Evolutionary conservation across 306 rosid species (phyloP).

Genomic region (Castanospermum australe): DNA sequence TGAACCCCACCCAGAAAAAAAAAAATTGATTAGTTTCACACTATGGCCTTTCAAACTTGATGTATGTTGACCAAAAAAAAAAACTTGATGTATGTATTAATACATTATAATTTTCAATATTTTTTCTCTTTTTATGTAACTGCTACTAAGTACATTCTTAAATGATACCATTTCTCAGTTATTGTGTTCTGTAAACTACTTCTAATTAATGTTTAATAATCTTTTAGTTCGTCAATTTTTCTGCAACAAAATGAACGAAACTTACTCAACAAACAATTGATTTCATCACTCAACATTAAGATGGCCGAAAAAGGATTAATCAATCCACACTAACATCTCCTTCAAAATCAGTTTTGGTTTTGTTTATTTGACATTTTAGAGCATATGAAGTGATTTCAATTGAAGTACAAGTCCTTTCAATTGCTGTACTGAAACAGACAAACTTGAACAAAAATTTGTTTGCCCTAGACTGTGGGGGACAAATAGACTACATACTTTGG

Average conservation of each 20-base stretch:
- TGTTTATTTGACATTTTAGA: not conserved
- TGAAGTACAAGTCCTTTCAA: not conserved
- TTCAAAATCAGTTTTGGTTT: not conserved
- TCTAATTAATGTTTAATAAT: not conserved
- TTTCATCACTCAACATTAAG: no score
- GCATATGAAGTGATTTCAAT: not conserved
- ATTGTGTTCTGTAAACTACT: not conserved
- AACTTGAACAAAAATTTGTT: not conserved
- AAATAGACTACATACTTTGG: not conserved
- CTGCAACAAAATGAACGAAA: not conserved
- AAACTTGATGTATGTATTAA: not conserved
- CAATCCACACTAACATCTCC: not conserved
- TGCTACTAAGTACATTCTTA: no score
- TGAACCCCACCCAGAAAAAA: constrained; percentile 25
- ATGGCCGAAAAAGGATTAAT: no score
- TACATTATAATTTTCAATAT: not conserved
- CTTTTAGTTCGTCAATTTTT: not conserved
- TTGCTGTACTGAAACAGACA: not conserved
- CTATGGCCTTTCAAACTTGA: no score
- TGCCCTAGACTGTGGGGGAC: not conserved
- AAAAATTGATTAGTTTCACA: not conserved
- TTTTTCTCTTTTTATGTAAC: not conserved
- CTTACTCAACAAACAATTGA: not conserved
- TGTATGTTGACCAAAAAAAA: no score
- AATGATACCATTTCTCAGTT: not conserved